These are phyloP conservation scores for Pleurotus salmoneostramineus DNA, from an alignment of 768 basidiomycete species.

Conservation along the genomic window DNA sequence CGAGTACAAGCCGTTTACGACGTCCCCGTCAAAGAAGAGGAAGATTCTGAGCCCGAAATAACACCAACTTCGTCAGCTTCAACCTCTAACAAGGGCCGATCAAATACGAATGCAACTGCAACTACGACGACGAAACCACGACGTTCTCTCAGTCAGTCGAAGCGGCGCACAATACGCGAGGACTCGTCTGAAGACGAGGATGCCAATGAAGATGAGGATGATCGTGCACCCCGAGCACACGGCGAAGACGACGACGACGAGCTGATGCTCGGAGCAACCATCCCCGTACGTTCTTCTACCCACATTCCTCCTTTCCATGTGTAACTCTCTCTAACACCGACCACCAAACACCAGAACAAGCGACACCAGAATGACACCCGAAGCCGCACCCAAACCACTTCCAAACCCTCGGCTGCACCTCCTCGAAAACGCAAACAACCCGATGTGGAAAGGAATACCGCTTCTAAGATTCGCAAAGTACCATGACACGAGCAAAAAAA, in stretches of 20 bases:
- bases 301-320: not conserved
- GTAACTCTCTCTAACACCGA: not conserved
- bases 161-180: constrained; percentile 10
- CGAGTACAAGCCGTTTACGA: constrained; percentile 64
- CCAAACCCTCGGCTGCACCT: constrained; percentile 17
- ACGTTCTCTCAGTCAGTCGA: constrained; percentile 7
- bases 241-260: constrained; percentile 4
- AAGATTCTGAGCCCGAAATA: constrained; percentile 33
- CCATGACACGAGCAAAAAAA: not conserved
- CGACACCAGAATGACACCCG: not conserved
- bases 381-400: not conserved
- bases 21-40: constrained; percentile 55
- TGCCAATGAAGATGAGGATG: not conserved
- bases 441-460: not conserved
- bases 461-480: not conserved
- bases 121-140: not conserved
- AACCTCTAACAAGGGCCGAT: not conserved
- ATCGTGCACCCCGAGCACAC: not conserved
- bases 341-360: not conserved
- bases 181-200: constrained; percentile 10
- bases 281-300: not conserved
- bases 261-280: not conserved
- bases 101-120: not conserved
- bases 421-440: constrained; percentile 31
- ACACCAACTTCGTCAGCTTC: not conserved